Conservation (phyloP, 129 eudicot genomes). For the Gnaphalium uliginosum region DNA sequence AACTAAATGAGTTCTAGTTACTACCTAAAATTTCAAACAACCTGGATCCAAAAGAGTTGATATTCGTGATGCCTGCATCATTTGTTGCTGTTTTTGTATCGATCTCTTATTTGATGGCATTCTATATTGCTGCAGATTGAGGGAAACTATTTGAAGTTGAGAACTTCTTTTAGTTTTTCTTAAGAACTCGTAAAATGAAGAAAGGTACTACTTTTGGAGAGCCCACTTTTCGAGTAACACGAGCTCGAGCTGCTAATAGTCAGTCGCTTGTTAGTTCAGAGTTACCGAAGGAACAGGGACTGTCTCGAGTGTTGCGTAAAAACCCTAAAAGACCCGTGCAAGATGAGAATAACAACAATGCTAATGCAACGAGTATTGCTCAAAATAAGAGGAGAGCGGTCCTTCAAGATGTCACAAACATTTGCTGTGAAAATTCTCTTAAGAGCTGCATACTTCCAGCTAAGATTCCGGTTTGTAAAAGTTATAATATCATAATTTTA, state of each 20-base stretch:
- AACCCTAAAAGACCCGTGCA: slow-evolving; percentile 49
- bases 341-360: slow-evolving; percentile 44
- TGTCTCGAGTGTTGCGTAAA: slow-evolving; percentile 27
- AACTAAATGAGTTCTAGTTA: neutral
- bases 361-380: slow-evolving; percentile 9
- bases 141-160: slow-evolving; percentile 19
- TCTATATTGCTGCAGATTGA: slow-evolving; percentile 36
- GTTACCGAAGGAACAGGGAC: slow-evolving; percentile 41
- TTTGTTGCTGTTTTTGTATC: neutral
- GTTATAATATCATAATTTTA: neutral
- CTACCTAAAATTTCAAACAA: neutral
- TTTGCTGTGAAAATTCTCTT: slow-evolving; percentile 49
- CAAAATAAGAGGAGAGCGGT: slow-evolving; percentile 55
- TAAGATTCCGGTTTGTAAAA: slow-evolving; percentile 49
- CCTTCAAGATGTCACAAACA: slow-evolving; percentile 56
- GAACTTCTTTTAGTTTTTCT: slow-evolving; percentile 29
- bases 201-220: slow-evolving; percentile 32
- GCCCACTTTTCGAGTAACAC: slow-evolving; percentile 54
- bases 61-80: neutral
- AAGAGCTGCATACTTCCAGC: slow-evolving; percentile 46
- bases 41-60: slow-evolving; percentile 6
- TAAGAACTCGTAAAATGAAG: slow-evolving; percentile 36
- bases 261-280: slow-evolving; percentile 35
- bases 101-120: slow-evolving; percentile 11
- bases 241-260: slow-evolving; percentile 62